A percentile compares a stretch with the other conserved stretches of the same genome.
These are phyloP conservation scores for Komagataella ulmi DNA, from an alignment of 805 yeast genomes.

Conservation along the genomic window DNA sequence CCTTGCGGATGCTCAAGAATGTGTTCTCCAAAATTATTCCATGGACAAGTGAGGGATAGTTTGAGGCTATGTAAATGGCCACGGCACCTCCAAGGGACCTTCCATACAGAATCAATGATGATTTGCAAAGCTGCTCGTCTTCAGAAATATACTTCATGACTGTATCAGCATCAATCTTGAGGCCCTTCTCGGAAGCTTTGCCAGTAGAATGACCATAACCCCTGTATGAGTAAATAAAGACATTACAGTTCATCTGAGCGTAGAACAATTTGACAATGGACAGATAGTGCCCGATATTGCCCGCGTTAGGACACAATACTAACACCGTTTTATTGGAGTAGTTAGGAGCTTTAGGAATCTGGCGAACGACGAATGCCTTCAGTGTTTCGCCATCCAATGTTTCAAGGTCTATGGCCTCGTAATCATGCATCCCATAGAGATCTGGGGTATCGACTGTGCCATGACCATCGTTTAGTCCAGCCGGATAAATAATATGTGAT, in stretches of 20 bases:
- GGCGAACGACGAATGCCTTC: constrained; percentile 50
- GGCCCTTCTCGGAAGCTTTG: constrained; percentile 58
- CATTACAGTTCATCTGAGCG: constrained; percentile 53
- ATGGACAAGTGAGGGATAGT: constrained; percentile 31
- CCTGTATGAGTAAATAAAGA: constrained; percentile 74
- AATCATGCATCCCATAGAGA: constrained; percentile 44
- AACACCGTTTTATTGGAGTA: constrained; percentile 57
- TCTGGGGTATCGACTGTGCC: constrained; percentile 68
- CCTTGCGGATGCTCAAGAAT: constrained; percentile 59
- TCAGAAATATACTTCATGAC: constrained; percentile 43
- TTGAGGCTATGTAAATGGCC: constrained; percentile 67
- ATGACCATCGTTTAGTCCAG: constrained; percentile 64
- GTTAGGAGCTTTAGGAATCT: constrained; percentile 21
- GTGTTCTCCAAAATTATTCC: constrained; percentile 82
- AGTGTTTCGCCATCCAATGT: constrained; percentile 63
- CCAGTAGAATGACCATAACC: constrained; percentile 87
- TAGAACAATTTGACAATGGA: constrained; percentile 69
- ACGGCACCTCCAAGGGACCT: constrained; percentile 94
- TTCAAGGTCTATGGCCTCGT: constrained; percentile 40
- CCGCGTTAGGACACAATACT: constrained; percentile 85
- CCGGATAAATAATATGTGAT: constrained; percentile 65
- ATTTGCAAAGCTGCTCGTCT: constrained; percentile 37
- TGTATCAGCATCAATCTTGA: constrained; percentile 72
- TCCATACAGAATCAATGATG: constrained; percentile 63
- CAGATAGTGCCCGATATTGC: constrained; percentile 84